phyloP scores from a whole-genome alignment of 371 early-diverging fungal species.

The Mycotypha africana region DNA sequence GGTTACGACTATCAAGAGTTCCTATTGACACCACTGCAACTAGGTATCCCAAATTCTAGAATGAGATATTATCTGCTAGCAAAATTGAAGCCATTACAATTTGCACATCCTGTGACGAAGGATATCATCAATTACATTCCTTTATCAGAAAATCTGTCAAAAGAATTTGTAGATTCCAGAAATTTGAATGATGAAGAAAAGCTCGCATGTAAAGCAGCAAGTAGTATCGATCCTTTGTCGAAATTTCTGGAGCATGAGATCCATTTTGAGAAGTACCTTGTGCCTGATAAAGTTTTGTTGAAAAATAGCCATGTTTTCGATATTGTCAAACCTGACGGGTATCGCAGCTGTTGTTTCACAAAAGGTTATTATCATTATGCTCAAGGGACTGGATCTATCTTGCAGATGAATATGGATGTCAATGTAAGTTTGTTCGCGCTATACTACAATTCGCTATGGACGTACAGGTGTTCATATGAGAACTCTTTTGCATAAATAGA shows the following conservation, averaged over 20 bases:
- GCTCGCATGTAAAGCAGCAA: slow-evolving; percentile 19
- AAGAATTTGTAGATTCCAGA: slow-evolving; percentile 26
- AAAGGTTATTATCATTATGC: slow-evolving; percentile 79
- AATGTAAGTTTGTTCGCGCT: slow-evolving; percentile 32
- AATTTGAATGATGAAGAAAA: slow-evolving; percentile 19
- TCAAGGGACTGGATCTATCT: slow-evolving; percentile 71
- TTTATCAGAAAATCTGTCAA: slow-evolving; percentile 24
- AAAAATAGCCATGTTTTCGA: slow-evolving; percentile 68
- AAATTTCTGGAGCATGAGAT: slow-evolving; percentile 18
- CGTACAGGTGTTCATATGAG: not conserved
- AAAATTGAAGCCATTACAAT: slow-evolving; percentile 32
- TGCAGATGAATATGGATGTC: slow-evolving; percentile 49
- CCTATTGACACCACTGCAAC: slow-evolving; percentile 61
- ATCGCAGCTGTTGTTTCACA: slow-evolving; percentile 80
- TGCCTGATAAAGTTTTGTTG: slow-evolving; percentile 44
- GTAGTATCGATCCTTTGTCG: slow-evolving; percentile 30
- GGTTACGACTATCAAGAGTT: slow-evolving; percentile 60
- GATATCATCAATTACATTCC: slow-evolving; percentile 51
- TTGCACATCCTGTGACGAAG: slow-evolving; percentile 36
- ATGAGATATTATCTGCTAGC: slow-evolving; percentile 64
- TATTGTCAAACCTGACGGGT: slow-evolving; percentile 61
- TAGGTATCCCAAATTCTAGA: slow-evolving; percentile 67
- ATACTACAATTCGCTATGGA: not conserved
- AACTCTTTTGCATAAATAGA: no score
- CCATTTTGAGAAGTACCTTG: slow-evolving; percentile 17